Evolutionary conservation across 2,329 filamentous ascomycete genomes (phyloP).

Genomic region (Colletotrichum kahawae): DNA sequence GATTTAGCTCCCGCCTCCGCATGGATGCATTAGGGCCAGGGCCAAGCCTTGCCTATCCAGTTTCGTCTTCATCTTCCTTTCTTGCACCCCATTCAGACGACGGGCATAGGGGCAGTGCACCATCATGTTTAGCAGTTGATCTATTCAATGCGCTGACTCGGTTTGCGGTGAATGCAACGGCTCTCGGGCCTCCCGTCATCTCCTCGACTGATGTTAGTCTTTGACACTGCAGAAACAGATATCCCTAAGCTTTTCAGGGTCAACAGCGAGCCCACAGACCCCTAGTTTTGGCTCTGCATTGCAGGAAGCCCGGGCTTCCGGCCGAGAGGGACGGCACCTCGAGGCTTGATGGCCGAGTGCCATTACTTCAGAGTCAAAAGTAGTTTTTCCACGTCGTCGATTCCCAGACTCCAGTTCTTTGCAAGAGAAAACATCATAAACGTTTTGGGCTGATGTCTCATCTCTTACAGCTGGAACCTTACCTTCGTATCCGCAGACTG

Average conservation of each 20-base stretch:
- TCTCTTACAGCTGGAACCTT: not conserved
- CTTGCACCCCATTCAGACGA: conserved; percentile 14
- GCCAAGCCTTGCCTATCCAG: not conserved
- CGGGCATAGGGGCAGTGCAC: not conserved
- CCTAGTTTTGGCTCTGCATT: not conserved
- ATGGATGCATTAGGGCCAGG: not conserved
- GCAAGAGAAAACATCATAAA: not conserved
- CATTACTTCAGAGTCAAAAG: not conserved
- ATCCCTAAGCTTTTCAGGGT: conserved; percentile 8
- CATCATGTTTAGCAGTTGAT: not conserved
- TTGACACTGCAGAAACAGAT: not conserved
- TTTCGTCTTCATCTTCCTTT: not conserved
- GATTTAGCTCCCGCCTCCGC: conserved; percentile 16
- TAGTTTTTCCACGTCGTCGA: not conserved
- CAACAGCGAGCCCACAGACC: not conserved
- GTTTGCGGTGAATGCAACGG: not conserved
- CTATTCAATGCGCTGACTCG: conserved; percentile 7
- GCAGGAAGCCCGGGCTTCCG: not conserved
- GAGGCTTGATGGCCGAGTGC: not conserved
- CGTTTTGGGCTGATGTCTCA: not conserved
- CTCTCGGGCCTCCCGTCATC: not conserved
- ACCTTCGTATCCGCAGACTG: not conserved
- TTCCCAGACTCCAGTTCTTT: not conserved
- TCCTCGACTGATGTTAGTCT: conserved; percentile 6
- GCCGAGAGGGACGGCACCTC: not conserved